These are phyloP conservation scores for Sequoia sempervirens DNA, from an alignment of 75 land plant genomes.

Conservation along the genomic window DNA sequence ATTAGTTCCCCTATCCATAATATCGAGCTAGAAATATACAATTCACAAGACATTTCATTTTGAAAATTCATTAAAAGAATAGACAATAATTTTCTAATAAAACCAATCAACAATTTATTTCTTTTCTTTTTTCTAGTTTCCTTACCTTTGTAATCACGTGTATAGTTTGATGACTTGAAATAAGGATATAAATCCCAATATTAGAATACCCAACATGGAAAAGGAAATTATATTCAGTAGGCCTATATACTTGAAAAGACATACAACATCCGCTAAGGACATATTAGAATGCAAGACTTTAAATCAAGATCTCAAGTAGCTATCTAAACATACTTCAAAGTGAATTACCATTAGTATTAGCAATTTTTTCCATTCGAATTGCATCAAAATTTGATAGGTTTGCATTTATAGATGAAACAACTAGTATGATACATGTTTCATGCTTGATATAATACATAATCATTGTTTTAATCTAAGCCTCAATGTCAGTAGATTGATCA, in stretches of 20 bases:
- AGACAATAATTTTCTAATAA: neutral
- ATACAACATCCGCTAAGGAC: neutral
- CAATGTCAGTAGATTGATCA: slow-evolving; percentile 89
- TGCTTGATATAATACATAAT: slow-evolving; percentile 83
- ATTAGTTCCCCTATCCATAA: slow-evolving; percentile 97
- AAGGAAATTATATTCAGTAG: neutral
- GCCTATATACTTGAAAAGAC: neutral
- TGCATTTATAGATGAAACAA: slow-evolving; percentile 90
- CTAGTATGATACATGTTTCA: slow-evolving; percentile 78
- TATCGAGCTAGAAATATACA: slow-evolving; percentile 61
- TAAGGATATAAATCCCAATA: slow-evolving; percentile 5
- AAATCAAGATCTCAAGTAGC: neutral
- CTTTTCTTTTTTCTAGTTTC: neutral
- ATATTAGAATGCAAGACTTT: neutral
- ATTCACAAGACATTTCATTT: neutral
- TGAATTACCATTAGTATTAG: slow-evolving; percentile 83
- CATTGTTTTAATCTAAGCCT: slow-evolving; percentile 81
- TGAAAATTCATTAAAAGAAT: neutral
- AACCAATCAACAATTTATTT: neutral
- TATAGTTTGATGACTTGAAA: slow-evolving; percentile 80
- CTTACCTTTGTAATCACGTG: slow-evolving; percentile 90
- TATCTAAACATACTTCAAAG: slow-evolving; percentile 6
- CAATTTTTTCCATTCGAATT: slow-evolving; percentile 86
- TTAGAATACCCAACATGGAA: neutral
- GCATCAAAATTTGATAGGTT: slow-evolving; percentile 96